Evolutionary conservation across 208 protist genomes (phyloP), one percentile per base, ranked within the genome.

Genomic region (Trypanosomatidae sp.): DNA sequence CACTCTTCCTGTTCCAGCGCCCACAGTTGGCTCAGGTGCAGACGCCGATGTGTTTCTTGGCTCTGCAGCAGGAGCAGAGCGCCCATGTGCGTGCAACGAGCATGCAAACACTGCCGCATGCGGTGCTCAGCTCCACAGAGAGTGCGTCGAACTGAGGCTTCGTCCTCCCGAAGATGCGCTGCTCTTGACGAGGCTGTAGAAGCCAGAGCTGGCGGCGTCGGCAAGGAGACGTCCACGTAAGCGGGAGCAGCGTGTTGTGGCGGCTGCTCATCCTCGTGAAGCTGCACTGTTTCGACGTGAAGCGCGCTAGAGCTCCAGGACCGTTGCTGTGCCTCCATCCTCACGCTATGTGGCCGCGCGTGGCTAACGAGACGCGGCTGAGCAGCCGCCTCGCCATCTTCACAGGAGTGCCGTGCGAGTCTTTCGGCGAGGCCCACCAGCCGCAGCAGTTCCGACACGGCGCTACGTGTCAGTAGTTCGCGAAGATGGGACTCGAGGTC

Each of bases 391-490:
- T 78, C 67, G 1, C 19, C 10, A 25, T 60, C 60, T 15, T 69
- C 73, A 8, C n/a, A 41, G 5, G 59, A 36, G 47, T 50, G 73
- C 10, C 73, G 67, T 5, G 10, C 73, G 46, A 67, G 58, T 22
- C 73, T 58, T 62, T 72, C 60, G 15, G 55, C 12, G 46, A 73
- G 25, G 12, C 36, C 17, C 15, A 60, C 55, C 0, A 68, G 44
- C 73, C 66, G 73, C 60, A 73, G 41, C 30, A 72, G 1, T 9
- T 78, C 59, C 1, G 66, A 72, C 56, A 78, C 19, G 15, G 33
- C 59, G 15, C 9, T 36, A 6, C 66, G 66, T 43, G 52, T 43
- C 44, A 73, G 66, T 49, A 69, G 49, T 28, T 59, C 73, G 22
- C 73, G 73, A 33, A 59, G 47, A 9, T 55, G 59, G 1, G 60